Base-by-base conservation (phyloP, 768 basidiomycete species). In the Boletus speciosus region DNA sequence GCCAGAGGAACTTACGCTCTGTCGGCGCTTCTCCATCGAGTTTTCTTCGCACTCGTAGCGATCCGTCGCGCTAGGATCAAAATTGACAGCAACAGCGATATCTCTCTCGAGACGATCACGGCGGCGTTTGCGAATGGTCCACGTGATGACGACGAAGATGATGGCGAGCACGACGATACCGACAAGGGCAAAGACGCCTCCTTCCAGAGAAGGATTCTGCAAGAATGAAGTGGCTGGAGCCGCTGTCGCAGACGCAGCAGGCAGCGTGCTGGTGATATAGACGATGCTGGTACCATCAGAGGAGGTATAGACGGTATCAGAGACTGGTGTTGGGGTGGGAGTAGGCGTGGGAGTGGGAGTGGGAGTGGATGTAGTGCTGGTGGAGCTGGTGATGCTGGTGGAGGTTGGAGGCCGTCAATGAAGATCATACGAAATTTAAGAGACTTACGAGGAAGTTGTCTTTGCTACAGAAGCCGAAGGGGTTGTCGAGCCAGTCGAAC, bases 161-260 rank as follows among this genome's bases (percentile, higher is more conserved):
- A 82, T 42, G 43, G 79, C 56, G 41, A 85, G 74, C 2, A 61
- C 78, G 31, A 77, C 58, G 37, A 85, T 47, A 14, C 80, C 84
- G 38, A 75, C 73, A 19, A 83, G 47, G 31, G 76, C 69, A 54
- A 89, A 85, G 15, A 88, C 76, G 9, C 79, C 68, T 7, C 81
- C 81, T 39, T 81, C 78, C n/a, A 84, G 73, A n/a, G 79, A 73
- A 67, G 82, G 86, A 69, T 89, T 85, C 54, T 82, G 69, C 36
- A 89, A 64, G 71, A 90, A 90, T 11, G 75, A 61, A 9, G 67
- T 61, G n/a, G 65, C 38, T 15, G 64, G 45, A 3, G 69, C 16
- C 21, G 59, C 31, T 1, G 66, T 58, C 6, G 63, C 27, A 16
- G 74, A 55, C 3, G 71, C 32, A 2, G 68, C 53, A 9, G 74